These are phyloP conservation scores for Wickerhamiella australiensis DNA, from an alignment of 805 yeast species.

Conservation along the genomic window DNA sequence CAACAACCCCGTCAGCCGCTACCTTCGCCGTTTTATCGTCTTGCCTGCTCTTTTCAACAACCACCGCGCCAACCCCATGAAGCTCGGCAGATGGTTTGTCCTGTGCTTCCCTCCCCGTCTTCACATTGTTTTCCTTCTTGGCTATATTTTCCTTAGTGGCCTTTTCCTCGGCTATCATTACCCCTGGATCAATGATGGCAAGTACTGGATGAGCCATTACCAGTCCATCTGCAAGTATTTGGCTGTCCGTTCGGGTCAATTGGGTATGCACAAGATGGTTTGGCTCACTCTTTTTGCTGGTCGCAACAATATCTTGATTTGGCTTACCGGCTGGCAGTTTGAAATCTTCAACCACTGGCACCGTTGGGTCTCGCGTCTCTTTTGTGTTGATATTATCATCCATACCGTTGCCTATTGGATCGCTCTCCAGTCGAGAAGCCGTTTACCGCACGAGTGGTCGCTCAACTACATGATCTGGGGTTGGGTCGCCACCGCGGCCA, in stretches of 20 bases:
- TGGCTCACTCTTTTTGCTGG: constrained; percentile 50
- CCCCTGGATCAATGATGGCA: background rate
- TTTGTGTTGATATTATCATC: constrained; percentile 36
- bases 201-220: background rate
- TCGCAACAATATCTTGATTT: constrained; percentile 50
- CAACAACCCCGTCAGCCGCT: constrained; percentile 2
- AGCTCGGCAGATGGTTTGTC: background rate
- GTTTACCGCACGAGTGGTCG: constrained; percentile 20
- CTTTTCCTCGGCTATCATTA: constrained; percentile 5
- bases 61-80: constrained; percentile 8
- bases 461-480: constrained; percentile 22
- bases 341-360: constrained; percentile 47
- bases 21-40: constrained; percentile 1
- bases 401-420: constrained; percentile 45
- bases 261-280: constrained; percentile 33
- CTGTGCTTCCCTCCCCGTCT: constrained; percentile 7
- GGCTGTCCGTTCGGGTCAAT: constrained; percentile 29
- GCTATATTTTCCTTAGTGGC: background rate
- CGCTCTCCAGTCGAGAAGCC: constrained; percentile 17
- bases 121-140: background rate
- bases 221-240: constrained; percentile 5
- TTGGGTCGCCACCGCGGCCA: constrained; percentile 21
- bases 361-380: constrained; percentile 46
- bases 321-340: constrained; percentile 44
- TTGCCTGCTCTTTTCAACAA: constrained; percentile 9